Evolutionary conservation across 352 stramenopile genomes (phyloP), one percentile per base, ranked within the genome.

Genomic region (Phytophthora lateralis): DNA sequence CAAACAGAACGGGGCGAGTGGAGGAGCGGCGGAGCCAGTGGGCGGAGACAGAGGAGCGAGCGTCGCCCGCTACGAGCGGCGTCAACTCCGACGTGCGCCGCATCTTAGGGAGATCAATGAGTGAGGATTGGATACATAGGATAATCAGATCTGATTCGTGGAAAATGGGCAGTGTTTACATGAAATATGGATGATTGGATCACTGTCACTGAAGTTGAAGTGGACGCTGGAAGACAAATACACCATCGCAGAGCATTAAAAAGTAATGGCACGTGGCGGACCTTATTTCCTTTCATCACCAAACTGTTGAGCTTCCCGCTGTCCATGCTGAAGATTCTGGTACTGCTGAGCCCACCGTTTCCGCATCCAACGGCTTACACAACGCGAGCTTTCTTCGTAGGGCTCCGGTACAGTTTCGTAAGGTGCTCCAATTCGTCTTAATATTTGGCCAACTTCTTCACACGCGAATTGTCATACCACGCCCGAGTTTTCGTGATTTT

Each of bases 11-110:
- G 7, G 45, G 38, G 17, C 50, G 63, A 9, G 17, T 35, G 15
- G 38, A 10, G n/a, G 11, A n/a, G 12, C 21, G 43, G n/a, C 35
- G 39, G 6, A 47, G 27, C 6, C 17, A 17, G 5, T 21, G 27
- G 6, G 17, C 29, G 11, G 35, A 18, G 11, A 15, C 18, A 8
- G 39, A 24, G 1, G 38, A 38, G 41, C 5, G 46, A 21, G 35
- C 6, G 17, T 41, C 43, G 11, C 37, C 41, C 21, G 55, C 44
- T 8, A 74, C 62, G 10, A 79, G 59, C 21, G 71, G 66, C 39
- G 71, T 76, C 52, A 73, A 20, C 71, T 79, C 71, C 5, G 66
- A 75, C 20, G 51, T 56, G 26, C 58, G 62, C 27, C 26, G 29
- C 71, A 76, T 73, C 29, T 38, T 65, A 10, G 29, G n/a, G n/a